phyloP scores from a whole-genome alignment of 495 filamentous ascomycete species.

The Niebla homalea region DNA sequence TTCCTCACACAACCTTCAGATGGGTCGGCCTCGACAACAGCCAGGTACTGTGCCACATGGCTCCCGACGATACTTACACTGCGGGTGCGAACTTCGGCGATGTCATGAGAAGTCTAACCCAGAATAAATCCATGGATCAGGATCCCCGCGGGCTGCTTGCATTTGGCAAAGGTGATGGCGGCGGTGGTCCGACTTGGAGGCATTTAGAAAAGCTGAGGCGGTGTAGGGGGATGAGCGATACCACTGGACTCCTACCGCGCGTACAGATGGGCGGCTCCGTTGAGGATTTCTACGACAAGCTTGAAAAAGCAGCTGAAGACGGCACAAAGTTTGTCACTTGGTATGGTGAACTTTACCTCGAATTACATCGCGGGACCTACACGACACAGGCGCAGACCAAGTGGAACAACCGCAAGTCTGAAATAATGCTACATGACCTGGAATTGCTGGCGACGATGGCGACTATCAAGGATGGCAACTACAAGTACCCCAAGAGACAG shows the following conservation, averaged over 20 bases:
- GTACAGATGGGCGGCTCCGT: conserved; percentile 85
- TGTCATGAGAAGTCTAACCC: conserved; percentile 74
- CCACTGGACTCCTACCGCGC: conserved; percentile 65
- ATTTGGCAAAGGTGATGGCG: conserved; percentile 93
- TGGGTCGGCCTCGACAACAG: conserved; percentile 93
- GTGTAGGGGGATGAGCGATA: conserved; percentile 89
- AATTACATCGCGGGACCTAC: conserved; percentile 91
- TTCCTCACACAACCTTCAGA: conserved; percentile 96
- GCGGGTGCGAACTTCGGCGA: conserved; percentile 92
- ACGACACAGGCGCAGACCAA: conserved; percentile 98
- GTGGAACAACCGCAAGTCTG: conserved; percentile 74
- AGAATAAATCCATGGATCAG: conserved; percentile 90
- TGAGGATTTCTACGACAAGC: conserved; percentile 84
- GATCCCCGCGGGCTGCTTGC: conserved; percentile 79
- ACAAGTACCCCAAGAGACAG: conserved; percentile 82
- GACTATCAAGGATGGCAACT: conserved; percentile 52
- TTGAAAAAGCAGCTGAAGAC: conserved; percentile 58
- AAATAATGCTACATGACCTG: conserved; percentile 72
- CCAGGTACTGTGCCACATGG: conserved; percentile 95
- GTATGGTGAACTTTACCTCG: conserved; percentile 97
- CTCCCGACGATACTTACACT: conserved; percentile 87
- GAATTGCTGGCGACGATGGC: conserved; percentile 83
- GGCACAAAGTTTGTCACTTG: conserved; percentile 81
- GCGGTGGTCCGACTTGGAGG: conserved; percentile 86
- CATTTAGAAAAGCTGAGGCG: conserved; percentile 89